These are phyloP conservation scores for Penicillium sp. DNA, from an alignment of 2,329 filamentous ascomycete genomes.

Conservation along the genomic window DNA sequence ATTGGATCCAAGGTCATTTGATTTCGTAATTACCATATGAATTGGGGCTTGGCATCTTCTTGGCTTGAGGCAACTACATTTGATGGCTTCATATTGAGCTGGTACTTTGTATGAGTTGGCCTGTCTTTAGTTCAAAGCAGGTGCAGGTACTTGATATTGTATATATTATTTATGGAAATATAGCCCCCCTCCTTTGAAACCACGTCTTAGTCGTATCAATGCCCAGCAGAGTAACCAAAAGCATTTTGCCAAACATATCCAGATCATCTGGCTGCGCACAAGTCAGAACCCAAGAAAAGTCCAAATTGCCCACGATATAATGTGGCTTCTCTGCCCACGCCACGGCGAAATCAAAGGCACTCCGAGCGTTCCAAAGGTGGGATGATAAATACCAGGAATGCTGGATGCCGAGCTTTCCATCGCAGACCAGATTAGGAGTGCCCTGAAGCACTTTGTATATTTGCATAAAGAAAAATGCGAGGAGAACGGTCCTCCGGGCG, in stretches of 20 bases:
- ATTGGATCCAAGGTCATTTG: neutral
- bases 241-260: conserved; percentile 30
- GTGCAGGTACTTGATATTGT: too few relatives aligned
- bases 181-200: conserved; percentile 22
- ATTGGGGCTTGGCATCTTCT: too few relatives aligned
- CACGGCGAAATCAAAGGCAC: conserved; percentile 29
- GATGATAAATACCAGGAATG: conserved; percentile 33
- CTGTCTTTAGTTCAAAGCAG: too few relatives aligned
- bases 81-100: too few relatives aligned
- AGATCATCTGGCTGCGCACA: conserved; percentile 27
- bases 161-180: conserved; percentile 8
- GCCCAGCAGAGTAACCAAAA: conserved; percentile 27
- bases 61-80: too few relatives aligned
- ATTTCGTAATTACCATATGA: too few relatives aligned
- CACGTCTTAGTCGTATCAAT: conserved; percentile 28
- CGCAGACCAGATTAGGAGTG: conserved; percentile 15
- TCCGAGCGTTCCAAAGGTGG: conserved; percentile 28
- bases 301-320: conserved; percentile 26
- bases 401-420: conserved; percentile 26
- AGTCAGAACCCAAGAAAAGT: conserved; percentile 21
- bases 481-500: conserved; percentile 52
- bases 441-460: conserved; percentile 27
- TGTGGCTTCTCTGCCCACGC: conserved; percentile 29
- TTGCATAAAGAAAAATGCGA: conserved; percentile 48
- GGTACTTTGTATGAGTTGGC: too few relatives aligned